Evolutionary conservation across 1,284 basidiomycete genomes (phyloP).

Genomic region (Phellopilus nigrolimitatus): DNA sequence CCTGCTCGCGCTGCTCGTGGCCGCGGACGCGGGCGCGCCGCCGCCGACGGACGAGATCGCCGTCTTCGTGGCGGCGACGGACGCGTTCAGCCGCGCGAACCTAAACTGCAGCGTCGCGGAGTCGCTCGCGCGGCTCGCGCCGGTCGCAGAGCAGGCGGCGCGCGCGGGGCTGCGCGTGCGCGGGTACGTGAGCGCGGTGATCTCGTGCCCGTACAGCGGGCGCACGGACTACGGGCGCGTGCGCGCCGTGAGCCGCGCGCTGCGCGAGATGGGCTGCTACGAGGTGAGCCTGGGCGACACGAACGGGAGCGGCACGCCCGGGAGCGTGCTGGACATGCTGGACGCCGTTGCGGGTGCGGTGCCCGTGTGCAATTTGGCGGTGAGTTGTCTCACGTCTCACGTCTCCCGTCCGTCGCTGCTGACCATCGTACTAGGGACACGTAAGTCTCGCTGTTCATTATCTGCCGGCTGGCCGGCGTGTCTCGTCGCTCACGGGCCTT

Average conservation of each 20-base stretch:
- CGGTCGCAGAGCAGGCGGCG: conserved; percentile 60
- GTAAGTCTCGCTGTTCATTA: conserved; percentile 39
- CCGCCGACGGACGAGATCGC: conserved; percentile 78
- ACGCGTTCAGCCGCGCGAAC: conserved; percentile 84
- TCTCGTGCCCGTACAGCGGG: conserved; percentile 86
- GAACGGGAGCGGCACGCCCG: conserved; percentile 81
- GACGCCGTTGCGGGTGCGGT: conserved; percentile 64
- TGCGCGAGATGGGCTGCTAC: conserved; percentile 91
- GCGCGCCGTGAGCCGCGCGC: conserved; percentile 62
- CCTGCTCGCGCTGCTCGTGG: conserved; percentile 52
- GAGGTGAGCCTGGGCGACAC: conserved; percentile 93
- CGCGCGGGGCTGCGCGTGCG: conserved; percentile 69
- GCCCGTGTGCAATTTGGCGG: conserved; percentile 64
- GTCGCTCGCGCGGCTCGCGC: conserved; percentile 61
- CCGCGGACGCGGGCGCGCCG: conserved; percentile 26
- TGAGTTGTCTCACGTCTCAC: conserved; percentile 34
- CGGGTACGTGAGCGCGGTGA: conserved; percentile 84
- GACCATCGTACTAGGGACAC: conserved; percentile 43
- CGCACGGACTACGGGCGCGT: conserved; percentile 65
- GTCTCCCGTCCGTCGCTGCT: conserved; percentile 12
- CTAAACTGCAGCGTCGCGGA: conserved; percentile 76
- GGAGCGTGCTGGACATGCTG: conserved; percentile 62
- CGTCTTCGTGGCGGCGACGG: conserved; percentile 86
- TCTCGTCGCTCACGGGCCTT: conserved; percentile 10
- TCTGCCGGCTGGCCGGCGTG: conserved; percentile 15